These are phyloP conservation scores for Zymoseptoria ardabiliae DNA, from an alignment of 2,329 filamentous ascomycete genomes.

Conservation along the genomic window DNA sequence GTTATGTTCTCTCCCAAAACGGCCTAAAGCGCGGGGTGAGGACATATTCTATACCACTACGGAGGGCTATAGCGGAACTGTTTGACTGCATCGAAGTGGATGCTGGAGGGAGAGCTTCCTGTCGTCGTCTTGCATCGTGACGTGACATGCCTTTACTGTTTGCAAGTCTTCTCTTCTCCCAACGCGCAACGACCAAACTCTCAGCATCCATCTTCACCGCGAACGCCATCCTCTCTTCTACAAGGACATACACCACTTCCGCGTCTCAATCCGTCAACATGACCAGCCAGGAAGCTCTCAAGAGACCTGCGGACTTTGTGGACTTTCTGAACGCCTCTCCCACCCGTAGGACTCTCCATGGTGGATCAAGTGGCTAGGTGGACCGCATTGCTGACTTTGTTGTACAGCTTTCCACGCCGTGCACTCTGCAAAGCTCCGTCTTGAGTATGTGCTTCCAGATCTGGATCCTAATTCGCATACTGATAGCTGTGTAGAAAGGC, in stretches of 20 bases:
- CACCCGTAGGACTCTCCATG: conserved; percentile 59
- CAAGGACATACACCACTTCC: background rate
- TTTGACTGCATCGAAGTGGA: background rate
- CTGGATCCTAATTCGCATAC: background rate
- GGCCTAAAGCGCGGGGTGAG: background rate
- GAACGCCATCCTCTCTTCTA: background rate
- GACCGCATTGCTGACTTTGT: conserved; percentile 3
- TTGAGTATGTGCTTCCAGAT: conserved; percentile 42
- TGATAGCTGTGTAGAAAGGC: conserved; percentile 43
- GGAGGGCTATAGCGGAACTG: background rate
- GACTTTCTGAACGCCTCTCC: conserved; percentile 92
- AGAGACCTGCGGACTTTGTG: conserved; percentile 69
- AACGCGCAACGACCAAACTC: background rate
- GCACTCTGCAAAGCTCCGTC: conserved; percentile 63
- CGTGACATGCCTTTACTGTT: background rate
- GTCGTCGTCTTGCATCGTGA: background rate
- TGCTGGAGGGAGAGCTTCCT: background rate
- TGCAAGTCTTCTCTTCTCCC: background rate
- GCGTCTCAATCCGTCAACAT: conserved; percentile 17
- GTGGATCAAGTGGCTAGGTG: background rate
- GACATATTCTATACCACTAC: background rate
- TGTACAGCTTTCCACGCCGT: conserved; percentile 84
- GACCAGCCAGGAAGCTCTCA: conserved; percentile 34
- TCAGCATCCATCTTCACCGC: background rate
- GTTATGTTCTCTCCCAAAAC: background rate